Percentiles rank a stretch among this genome's conserved stretches.
These are phyloP conservation scores for Entomortierella chlamydospora DNA, from an alignment of 192 early-diverging fungal species.

Conservation along the genomic window DNA sequence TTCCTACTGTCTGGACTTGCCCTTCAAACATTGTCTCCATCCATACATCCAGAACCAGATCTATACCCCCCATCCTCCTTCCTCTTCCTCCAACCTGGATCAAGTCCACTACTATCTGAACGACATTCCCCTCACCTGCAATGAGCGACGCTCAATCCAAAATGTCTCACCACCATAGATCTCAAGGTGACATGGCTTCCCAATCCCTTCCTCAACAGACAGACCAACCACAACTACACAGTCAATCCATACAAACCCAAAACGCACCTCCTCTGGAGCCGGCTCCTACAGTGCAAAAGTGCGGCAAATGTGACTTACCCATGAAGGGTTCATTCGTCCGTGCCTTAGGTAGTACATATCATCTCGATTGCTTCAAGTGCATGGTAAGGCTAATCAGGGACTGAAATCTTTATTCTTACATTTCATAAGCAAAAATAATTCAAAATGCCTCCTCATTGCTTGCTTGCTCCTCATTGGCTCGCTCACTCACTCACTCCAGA, in stretches of 20 bases:
- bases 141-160: conserved; percentile 35
- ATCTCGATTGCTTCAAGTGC: conserved; percentile 96
- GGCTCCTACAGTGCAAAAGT: conserved; percentile 57
- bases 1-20: neutral
- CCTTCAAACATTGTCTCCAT: conserved; percentile 1
- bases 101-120: neutral
- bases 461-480: neutral
- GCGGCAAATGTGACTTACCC: conserved; percentile 73
- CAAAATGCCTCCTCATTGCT: neutral
- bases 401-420: too few relatives aligned
- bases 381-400: conserved; percentile 67
- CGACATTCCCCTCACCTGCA: neutral
- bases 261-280: conserved; percentile 37
- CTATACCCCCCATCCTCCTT: neutral
- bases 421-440: too few relatives aligned
- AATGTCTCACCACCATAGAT: conserved; percentile 25
- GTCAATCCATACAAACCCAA: conserved; percentile 42
- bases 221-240: conserved; percentile 35
- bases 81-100: neutral
- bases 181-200: conserved; percentile 14
- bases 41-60: too few relatives aligned
- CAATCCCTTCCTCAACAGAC: conserved; percentile 41
- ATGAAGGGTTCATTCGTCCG: conserved; percentile 93
- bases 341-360: conserved; percentile 85
- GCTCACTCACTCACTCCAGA: neutral